Evolutionary conservation across 176 grass and related monocot species (phyloP).

Genomic region (Chrysopogon serrulatus): DNA sequence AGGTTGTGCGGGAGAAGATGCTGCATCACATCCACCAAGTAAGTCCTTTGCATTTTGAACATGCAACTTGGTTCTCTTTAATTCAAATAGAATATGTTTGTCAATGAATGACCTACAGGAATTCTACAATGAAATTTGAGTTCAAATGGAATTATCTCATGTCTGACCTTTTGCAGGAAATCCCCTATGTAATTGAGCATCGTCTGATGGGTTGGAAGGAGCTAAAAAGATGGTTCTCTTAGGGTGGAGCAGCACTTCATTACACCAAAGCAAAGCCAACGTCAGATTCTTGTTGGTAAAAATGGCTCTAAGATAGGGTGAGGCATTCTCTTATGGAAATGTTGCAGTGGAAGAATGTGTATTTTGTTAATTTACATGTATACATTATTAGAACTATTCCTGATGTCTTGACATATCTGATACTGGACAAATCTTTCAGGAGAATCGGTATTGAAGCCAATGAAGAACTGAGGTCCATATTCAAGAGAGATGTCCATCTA

Average conservation of each 20-base stretch:
- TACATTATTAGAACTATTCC: neutral
- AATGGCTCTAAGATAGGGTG: conserved; percentile 99
- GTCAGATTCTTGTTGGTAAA: conserved; percentile 97
- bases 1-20: conserved; percentile 97
- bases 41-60: conserved; percentile 12
- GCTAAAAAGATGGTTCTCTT: conserved; percentile 93
- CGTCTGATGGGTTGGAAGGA: conserved; percentile 93
- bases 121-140: neutral
- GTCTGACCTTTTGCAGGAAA: conserved; percentile 55
- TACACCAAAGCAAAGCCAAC: conserved; percentile 82
- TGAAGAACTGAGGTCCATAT: conserved; percentile 90
- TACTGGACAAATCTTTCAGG: conserved; percentile 38
- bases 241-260: conserved; percentile 96
- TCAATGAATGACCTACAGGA: neutral
- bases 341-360: neutral
- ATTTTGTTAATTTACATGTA: neutral
- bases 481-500: conserved; percentile 92
- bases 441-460: conserved; percentile 98
- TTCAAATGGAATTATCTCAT: conserved; percentile 3
- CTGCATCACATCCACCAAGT: conserved; percentile 95
- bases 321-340: conserved; percentile 16
- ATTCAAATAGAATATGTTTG: conserved; percentile 1
- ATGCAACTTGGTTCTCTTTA: conserved; percentile 14
- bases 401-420: neutral
- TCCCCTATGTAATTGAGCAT: conserved; percentile 95